Conservation (phyloP, 768 basidiomycete genomes). For the Russula sp. region DNA sequence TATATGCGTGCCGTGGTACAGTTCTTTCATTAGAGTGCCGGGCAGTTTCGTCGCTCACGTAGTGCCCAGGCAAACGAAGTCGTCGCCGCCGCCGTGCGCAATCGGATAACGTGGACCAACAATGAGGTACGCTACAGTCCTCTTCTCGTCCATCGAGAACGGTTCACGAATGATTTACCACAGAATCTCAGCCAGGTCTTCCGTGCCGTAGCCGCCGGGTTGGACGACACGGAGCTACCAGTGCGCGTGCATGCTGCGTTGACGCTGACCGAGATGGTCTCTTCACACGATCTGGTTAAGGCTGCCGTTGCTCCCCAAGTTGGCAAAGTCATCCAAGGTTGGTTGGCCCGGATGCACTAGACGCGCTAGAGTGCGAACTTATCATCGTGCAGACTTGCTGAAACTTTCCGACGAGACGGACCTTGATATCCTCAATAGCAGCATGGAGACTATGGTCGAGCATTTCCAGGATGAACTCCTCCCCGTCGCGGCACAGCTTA, state of each 20-base stretch:
- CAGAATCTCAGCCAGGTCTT: constrained; percentile 61
- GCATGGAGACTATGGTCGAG: constrained; percentile 84
- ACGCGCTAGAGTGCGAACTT: neutral
- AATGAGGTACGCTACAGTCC: constrained; percentile 42
- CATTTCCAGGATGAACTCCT: constrained; percentile 77
- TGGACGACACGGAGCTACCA: constrained; percentile 75
- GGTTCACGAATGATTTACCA: neutral
- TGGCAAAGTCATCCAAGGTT: constrained; percentile 85
- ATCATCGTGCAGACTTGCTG: constrained; percentile 53
- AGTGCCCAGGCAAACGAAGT: constrained; percentile 71
- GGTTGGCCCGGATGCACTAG: neutral
- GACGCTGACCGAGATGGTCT: constrained; percentile 70
- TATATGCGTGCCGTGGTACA: constrained; percentile 75
- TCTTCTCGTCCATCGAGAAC: neutral
- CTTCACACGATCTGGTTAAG: constrained; percentile 57
- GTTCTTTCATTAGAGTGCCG: neutral
- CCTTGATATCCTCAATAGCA: constrained; percentile 71
- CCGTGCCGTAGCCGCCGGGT: constrained; percentile 52
- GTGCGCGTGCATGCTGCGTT: constrained; percentile 80
- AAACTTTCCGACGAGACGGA: constrained; percentile 90
- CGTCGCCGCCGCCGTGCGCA: constrained; percentile 63
- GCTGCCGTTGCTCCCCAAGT: constrained; percentile 65
- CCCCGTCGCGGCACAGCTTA: constrained; percentile 77
- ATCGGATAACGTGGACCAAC: constrained; percentile 58
- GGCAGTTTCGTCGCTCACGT: neutral